Evolutionary conservation across 305 asterid species (phyloP).

Genomic region (Lippia alba): DNA sequence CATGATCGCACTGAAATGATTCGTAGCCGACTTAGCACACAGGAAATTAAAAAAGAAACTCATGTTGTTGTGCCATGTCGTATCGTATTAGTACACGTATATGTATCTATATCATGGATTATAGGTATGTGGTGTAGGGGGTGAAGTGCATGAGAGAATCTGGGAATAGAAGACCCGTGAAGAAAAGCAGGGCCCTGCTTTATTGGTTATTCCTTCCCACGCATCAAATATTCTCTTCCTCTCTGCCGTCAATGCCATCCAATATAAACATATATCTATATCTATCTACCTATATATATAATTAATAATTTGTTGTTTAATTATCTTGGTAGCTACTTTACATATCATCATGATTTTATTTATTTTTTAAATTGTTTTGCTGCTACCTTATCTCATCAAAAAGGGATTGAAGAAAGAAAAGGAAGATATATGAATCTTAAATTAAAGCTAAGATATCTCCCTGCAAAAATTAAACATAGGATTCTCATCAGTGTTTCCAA

Average conservation of each 20-base stretch:
- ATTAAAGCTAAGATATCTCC: conserved; percentile 32
- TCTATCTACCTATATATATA: too few species aligned
- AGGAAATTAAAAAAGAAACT: too few species aligned
- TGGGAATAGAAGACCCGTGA: conserved; percentile 70
- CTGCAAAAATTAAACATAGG: conserved; percentile 34
- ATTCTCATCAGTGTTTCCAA: conserved; percentile 25
- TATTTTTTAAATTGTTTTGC: too few species aligned
- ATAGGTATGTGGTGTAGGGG: neutral
- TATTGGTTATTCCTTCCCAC: conserved; percentile 40
- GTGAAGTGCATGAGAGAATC: conserved; percentile 51
- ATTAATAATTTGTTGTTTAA: too few species aligned
- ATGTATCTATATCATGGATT: too few species aligned
- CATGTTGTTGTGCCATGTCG: too few species aligned
- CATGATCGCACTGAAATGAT: too few species aligned
- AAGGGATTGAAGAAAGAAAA: conserved; percentile 20
- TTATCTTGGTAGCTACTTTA: too few species aligned
- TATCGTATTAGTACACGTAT: too few species aligned
- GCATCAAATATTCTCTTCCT: conserved; percentile 36
- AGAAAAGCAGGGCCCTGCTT: conserved; percentile 37
- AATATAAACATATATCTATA: neutral
- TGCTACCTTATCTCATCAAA: conserved; percentile 38
- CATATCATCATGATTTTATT: neutral
- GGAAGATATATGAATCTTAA: conserved; percentile 15
- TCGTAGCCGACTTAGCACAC: too few species aligned
- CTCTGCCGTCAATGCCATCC: conserved; percentile 32